Conservation (phyloP, 768 basidiomycete genomes). For the Thelephora ganbajun region DNA sequence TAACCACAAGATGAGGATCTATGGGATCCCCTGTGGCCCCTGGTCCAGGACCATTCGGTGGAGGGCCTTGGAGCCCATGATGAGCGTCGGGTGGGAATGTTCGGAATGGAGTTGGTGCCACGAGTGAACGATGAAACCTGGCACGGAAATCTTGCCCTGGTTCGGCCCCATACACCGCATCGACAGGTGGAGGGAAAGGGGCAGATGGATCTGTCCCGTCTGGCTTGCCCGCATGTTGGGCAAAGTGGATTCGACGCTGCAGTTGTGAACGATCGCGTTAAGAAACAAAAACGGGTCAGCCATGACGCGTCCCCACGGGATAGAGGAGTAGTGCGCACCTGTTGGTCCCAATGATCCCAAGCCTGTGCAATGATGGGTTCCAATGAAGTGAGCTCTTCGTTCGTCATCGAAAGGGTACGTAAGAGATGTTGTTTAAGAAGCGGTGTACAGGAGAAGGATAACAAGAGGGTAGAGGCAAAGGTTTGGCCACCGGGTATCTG, state of each 20-base stretch:
- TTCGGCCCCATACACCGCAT: constrained; percentile 5
- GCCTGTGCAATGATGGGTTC: constrained; percentile 74
- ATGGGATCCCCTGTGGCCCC: constrained; percentile 8
- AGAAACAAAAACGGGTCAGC: constrained; percentile 1
- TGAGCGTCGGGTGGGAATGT: constrained; percentile 4
- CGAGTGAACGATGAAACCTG: constrained; percentile 48
- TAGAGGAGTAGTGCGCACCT: constrained; percentile 29
- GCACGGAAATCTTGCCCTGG: constrained; percentile 39
- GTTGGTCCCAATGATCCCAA: constrained; percentile 79
- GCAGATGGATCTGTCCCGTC: constrained; percentile 15
- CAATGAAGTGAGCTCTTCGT: constrained; percentile 64
- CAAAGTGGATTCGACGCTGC: constrained; percentile 36
- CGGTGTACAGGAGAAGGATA: constrained; percentile 65
- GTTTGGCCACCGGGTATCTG: constrained; percentile 46
- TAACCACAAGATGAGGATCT: constrained; percentile 10
- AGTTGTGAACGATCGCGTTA: background rate
- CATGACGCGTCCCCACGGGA: constrained; percentile 1
- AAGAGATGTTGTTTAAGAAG: constrained; percentile 64
- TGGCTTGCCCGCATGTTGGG: constrained; percentile 17
- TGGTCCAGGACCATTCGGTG: constrained; percentile 4
- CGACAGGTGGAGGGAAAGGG: constrained; percentile 6
- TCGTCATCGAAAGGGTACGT: constrained; percentile 58
- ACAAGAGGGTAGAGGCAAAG: constrained; percentile 64
- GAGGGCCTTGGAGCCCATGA: constrained; percentile 5
- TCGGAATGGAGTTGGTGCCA: constrained; percentile 46